phyloP scores from a whole-genome alignment of 306 rosid genomes.

The Prinsepia uniflora region DNA sequence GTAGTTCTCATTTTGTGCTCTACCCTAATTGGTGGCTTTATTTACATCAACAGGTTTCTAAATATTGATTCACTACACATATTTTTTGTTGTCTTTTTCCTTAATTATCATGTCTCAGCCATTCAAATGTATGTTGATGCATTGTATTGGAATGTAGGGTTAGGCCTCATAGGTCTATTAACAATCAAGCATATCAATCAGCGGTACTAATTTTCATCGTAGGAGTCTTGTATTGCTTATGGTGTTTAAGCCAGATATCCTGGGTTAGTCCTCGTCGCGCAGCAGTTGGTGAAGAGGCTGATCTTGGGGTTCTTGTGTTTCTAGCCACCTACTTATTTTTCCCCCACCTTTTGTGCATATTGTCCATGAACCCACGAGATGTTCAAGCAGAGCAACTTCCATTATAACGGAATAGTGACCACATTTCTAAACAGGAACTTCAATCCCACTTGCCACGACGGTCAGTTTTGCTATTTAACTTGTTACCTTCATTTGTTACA shows the following conservation, averaged over 20 bases:
- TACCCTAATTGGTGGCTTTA: conserved; percentile 60
- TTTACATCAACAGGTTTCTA: conserved; percentile 68
- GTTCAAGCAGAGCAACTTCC: conserved; percentile 52
- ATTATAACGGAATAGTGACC: conserved; percentile 21
- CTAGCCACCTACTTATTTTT: conserved; percentile 55
- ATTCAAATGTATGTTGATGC: conserved; percentile 18
- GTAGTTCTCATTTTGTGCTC: conserved; percentile 50
- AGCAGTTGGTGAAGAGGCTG: conserved; percentile 93
- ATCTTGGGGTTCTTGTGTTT: conserved; percentile 78
- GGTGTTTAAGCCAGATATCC: conserved; percentile 77
- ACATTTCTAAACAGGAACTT: not conserved
- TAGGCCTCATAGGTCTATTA: conserved; percentile 40
- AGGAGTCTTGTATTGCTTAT: conserved; percentile 63
- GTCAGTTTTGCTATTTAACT: conserved; percentile 8
- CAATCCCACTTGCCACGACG: not conserved
- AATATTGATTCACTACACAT: not conserved
- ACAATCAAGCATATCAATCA: conserved; percentile 50
- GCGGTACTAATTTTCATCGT: conserved; percentile 42
- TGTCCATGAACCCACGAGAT: conserved; percentile 54
- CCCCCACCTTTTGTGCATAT: conserved; percentile 62
- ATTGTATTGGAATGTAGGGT: conserved; percentile 44
- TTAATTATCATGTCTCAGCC: conserved; percentile 1
- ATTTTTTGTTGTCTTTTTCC: conserved; percentile 1
- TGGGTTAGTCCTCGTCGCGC: conserved; percentile 63
- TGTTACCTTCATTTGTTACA: conserved; percentile 2